Conservation (phyloP, 495 filamentous ascomycete genomes). For the Aspergillus diversus region DNA sequence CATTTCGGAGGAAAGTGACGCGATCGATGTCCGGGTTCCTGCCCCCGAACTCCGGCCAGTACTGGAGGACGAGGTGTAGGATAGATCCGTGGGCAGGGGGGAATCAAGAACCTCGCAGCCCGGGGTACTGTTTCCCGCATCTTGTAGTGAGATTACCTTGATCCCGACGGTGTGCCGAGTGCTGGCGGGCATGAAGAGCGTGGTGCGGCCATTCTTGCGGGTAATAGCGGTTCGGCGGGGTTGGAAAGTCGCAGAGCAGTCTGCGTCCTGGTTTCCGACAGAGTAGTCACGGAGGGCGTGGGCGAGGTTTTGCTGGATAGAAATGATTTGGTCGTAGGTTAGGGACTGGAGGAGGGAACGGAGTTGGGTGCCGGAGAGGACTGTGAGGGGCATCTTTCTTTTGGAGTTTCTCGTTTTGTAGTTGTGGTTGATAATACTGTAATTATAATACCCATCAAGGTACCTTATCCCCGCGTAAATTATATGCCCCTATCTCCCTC, state of each 20-base stretch:
- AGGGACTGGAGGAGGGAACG: conserved; percentile 70
- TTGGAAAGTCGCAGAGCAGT: conserved; percentile 67
- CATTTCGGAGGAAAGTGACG: conserved; percentile 44
- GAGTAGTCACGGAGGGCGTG: conserved; percentile 83
- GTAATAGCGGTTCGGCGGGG: conserved; percentile 75
- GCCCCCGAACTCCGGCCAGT: conserved; percentile 8
- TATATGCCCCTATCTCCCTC: too few species aligned
- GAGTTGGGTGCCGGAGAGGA: conserved; percentile 75
- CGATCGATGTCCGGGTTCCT: conserved; percentile 35
- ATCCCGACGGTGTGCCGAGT: conserved; percentile 61
- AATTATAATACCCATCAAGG: too few species aligned
- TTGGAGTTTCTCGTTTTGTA: too few species aligned
- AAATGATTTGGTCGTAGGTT: conserved; percentile 67
- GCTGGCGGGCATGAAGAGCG: conserved; percentile 88
- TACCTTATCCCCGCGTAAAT: too few species aligned
- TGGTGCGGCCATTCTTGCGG: conserved; percentile 73
- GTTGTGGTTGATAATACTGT: too few species aligned
- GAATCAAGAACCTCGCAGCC: conserved; percentile 35
- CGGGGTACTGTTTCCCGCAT: conserved; percentile 29
- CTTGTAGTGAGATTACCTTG: conserved; percentile 62
- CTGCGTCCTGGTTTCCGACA: conserved; percentile 62
- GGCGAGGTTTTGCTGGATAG: conserved; percentile 66
- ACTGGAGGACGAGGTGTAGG: neutral
- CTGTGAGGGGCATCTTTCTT: conserved; percentile 68
- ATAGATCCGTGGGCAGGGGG: neutral